Evolutionary conservation across 176 grass and related monocot species (phyloP), one percentile per base, ranked within the genome.

Genomic region (Eremochloa ophiuroides): DNA sequence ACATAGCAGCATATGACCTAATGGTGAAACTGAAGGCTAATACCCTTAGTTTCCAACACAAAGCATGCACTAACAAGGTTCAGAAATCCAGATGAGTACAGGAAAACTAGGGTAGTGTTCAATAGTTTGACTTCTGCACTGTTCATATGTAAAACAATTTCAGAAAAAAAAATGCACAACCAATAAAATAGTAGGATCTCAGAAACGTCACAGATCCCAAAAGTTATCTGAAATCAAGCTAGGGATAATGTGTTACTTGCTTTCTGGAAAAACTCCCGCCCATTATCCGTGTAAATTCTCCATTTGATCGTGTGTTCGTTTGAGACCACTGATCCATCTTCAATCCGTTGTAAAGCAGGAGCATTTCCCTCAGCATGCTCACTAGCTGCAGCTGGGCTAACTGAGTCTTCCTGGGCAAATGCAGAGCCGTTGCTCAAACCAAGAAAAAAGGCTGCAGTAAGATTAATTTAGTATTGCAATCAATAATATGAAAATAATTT

Each of bases 251-350:
- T 35, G 82, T 25, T 74, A 91, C 92, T 87, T 98, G 75, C 95
- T 88, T 98, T 89, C 35, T 77, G 71, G 84, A 91, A 89, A 71
- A 84, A 81, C 11, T 98, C 86, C 15, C 92, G 84, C 10, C 77
- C 95, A 28, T 82, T 88, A 85, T 98, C 95, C 10, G 95, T 98
- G 86, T 80, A 93, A 39, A 98, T 67, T 86, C 95, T 89, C 95
- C 95, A 95, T 85, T 91, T 95, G 29, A 86, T 29, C 10, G 92
- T 98, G 78, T 98, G 95, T 61, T 84, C 88, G 55, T 98, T 95
- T 69, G 95, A 98, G 53, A 98, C 51, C 39, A 98, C 82, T 64
- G 95, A 93, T 42, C 95, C 90, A 91, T 98, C 90, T 86, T 95
- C 95, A 38, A 98, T 83, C 67, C 72, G 76, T 20, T 68, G 77